Percentiles rank a stretch among this genome's conserved stretches.
These are phyloP conservation scores for Picochlorum sp. DNA, from an alignment of 139 green algal genomes.

Conservation along the genomic window DNA sequence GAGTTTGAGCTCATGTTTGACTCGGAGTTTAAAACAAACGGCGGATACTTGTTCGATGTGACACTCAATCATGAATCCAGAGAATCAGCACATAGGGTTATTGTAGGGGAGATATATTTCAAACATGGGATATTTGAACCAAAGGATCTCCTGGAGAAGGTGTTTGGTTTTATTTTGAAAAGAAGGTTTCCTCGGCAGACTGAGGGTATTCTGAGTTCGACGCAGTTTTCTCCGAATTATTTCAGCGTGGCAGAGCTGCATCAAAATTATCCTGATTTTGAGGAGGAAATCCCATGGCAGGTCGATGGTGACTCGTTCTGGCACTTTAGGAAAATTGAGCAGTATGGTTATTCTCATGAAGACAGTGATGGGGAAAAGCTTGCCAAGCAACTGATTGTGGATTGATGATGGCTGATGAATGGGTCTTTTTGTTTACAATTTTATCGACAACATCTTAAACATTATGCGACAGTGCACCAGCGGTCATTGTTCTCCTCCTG, in stretches of 20 bases:
- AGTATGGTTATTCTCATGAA: constrained; percentile 40
- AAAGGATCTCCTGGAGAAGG: constrained; percentile 45
- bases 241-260: constrained; percentile 63
- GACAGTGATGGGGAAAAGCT: constrained; percentile 18
- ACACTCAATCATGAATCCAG: constrained; percentile 23
- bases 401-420: neutral
- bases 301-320: constrained; percentile 36
- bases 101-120: constrained; percentile 66
- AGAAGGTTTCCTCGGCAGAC: constrained; percentile 37
- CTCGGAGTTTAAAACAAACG: constrained; percentile 56
- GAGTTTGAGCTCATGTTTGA: constrained; percentile 23
- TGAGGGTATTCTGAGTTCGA: constrained; percentile 51
- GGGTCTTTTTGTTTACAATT: too few species aligned
- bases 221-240: constrained; percentile 86
- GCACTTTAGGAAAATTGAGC: constrained; percentile 69
- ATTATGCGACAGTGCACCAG: neutral
- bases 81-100: constrained; percentile 62
- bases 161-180: constrained; percentile 53
- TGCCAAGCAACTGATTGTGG: constrained; percentile 5
- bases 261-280: constrained; percentile 66
- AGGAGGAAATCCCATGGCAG: neutral
- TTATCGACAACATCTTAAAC: neutral
- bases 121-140: constrained; percentile 25
- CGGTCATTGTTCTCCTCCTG: neutral
- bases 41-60: constrained; percentile 72